Percentiles rank a stretch among this genome's conserved stretches.
Conservation (phyloP, 1,284 basidiomycete species). For the Apiotrichum montevideense region DNA sequence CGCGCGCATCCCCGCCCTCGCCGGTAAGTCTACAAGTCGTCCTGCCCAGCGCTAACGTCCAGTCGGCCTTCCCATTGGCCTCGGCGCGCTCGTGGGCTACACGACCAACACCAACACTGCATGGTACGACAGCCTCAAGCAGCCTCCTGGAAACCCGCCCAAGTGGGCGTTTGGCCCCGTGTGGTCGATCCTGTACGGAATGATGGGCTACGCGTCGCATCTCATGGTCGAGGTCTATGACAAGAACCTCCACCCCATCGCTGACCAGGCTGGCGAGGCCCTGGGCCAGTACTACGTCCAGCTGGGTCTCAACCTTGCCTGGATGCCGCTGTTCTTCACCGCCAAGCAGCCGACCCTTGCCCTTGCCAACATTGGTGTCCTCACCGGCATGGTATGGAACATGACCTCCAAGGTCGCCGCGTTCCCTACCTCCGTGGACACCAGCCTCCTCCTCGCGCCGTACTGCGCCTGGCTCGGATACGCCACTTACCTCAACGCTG, state of each 20-base stretch:
- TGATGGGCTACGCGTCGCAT: conserved; percentile 70
- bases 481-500: conserved; percentile 20
- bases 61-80: conserved; percentile 57
- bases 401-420: conserved; percentile 50
- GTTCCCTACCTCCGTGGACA: conserved; percentile 50
- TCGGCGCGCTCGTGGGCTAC: conserved; percentile 56
- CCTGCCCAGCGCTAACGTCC: neutral
- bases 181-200: conserved; percentile 44
- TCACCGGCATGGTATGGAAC: conserved; percentile 58
- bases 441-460: conserved; percentile 57
- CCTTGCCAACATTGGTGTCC: conserved; percentile 56
- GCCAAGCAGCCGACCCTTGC: conserved; percentile 47
- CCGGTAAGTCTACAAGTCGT: conserved; percentile 33
- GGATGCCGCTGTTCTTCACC: conserved; percentile 68
- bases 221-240: conserved; percentile 58
- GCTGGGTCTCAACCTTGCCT: conserved; percentile 60
- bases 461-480: conserved; percentile 53
- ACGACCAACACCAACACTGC: conserved; percentile 19
- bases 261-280: neutral
- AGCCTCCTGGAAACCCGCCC: conserved; percentile 11
- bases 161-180: conserved; percentile 15
- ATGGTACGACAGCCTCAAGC: conserved; percentile 9
- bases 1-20: conserved; percentile 56
- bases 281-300: conserved; percentile 61
- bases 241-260: conserved; percentile 3